Base-by-base conservation (phyloP, 179 eudicot species). In the Dionaea muscipula region DNA sequence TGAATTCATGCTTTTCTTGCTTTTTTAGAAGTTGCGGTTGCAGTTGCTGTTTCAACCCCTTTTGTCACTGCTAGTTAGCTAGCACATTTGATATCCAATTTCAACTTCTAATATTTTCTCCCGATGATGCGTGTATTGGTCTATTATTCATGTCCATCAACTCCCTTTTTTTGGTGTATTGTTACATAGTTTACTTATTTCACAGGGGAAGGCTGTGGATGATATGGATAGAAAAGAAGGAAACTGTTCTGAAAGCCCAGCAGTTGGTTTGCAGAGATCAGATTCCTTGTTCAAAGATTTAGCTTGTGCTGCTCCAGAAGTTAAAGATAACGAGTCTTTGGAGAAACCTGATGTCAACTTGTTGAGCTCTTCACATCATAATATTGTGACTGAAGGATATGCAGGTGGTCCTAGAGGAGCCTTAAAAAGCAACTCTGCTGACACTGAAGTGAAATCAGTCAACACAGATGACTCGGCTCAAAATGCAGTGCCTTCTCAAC, bases 231-330 rank as follows among this genome's bases (percentile, higher is more conserved):
- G 27, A 23, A 51, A 13, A 26, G 66, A 53, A 38, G 72, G 63
- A 65, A 56, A 45, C 20, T 50, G 37, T 53, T 17, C 69, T 59
- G 72, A 54, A 67, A 64, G 56, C 50, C 57, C 39, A 37, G 60
- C 47, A 21, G 38, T 20, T 67, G 82, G 44, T 46, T 26, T 56
- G 43, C 69, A 61, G 40, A 62, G 63, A 53, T 55, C 64, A 33
- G 72, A 72, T 63, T 52, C 68, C 49, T 26, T 45, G 16, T 51
- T 54, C 59, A 74, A 59, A 71, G 70, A 72, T 49, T 21, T 56
- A 53, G 57, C 36, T 41, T 37, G 22, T 57, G 62, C 70, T 61
- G 60, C 47, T 51, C 37, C 56, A 52, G 70, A 66, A 48, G 64
- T 45, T 41, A 56, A 63, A 53, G 71, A 58, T 51, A 51, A 47